phyloP scores from a whole-genome alignment of 768 basidiomycete genomes.

The Xerocomellus intermedius region DNA sequence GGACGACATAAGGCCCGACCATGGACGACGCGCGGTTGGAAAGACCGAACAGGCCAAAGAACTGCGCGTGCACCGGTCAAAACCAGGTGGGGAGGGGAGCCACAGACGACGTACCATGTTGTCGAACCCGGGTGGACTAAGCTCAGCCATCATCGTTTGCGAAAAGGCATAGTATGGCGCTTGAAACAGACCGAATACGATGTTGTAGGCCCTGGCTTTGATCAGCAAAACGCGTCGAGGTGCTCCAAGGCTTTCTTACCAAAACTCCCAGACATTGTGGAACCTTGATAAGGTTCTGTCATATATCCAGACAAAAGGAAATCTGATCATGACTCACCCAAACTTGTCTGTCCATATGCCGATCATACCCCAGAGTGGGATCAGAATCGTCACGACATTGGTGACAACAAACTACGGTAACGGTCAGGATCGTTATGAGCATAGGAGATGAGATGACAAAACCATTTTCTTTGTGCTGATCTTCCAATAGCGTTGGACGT shows the following conservation, averaged over 20 bases:
- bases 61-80: slow-evolving; percentile 39
- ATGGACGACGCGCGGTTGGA: slow-evolving; percentile 85
- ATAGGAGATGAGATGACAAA: neutral
- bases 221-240: neutral
- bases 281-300: slow-evolving; percentile 40
- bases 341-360: slow-evolving; percentile 78
- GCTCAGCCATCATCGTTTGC: slow-evolving; percentile 87
- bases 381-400: slow-evolving; percentile 71
- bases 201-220: slow-evolving; percentile 65
- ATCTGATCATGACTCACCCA: slow-evolving; percentile 46
- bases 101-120: slow-evolving; percentile 52
- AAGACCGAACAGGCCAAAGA: slow-evolving; percentile 84
- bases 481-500: slow-evolving; percentile 77
- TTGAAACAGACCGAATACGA: slow-evolving; percentile 79
- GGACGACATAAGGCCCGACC: slow-evolving; percentile 84
- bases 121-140: slow-evolving; percentile 84
- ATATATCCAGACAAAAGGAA: neutral
- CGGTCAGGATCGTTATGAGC: neutral
- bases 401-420: slow-evolving; percentile 64
- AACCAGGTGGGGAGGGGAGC: neutral
- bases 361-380: slow-evolving; percentile 85
- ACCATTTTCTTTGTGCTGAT: slow-evolving; percentile 83
- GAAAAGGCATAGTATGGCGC: slow-evolving; percentile 87
- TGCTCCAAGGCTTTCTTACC: slow-evolving; percentile 41
- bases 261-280: slow-evolving; percentile 87